Evolutionary conservation across 345 rosid species (phyloP).

Genomic region (Carallia brachiata): DNA sequence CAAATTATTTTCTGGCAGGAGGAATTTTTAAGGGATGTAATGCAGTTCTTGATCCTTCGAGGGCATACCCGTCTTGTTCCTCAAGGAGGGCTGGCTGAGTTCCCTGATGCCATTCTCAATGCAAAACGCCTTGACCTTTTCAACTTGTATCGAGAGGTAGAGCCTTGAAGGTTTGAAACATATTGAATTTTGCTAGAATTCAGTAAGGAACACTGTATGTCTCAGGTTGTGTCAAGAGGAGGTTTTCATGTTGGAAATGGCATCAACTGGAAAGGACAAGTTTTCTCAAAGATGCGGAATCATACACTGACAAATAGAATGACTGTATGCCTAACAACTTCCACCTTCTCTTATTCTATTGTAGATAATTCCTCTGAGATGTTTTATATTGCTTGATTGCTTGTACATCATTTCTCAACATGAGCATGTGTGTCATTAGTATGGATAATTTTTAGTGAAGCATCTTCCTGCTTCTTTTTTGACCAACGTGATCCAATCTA

Average conservation of each 20-base stretch:
- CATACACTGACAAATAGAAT: constrained; percentile 94
- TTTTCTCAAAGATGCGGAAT: constrained; percentile 99
- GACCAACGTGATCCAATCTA: too few species aligned
- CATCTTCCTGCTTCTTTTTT: too few species aligned
- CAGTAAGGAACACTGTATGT: constrained; percentile 10
- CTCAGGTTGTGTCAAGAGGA: constrained; percentile 97
- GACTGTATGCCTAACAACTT: constrained; percentile 60
- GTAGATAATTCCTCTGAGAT: not conserved
- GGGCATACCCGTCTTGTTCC: constrained; percentile 98
- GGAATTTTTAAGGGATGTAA: constrained; percentile 93
- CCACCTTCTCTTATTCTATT: not conserved
- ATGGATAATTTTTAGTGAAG: too few species aligned
- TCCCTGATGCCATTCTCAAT: constrained; percentile 95
- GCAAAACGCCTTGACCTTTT: constrained; percentile 96
- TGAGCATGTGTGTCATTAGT: too few species aligned
- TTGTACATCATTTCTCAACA: not conserved
- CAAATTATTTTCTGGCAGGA: constrained; percentile 49
- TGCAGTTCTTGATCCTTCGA: constrained; percentile 89
- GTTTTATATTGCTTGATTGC: not conserved
- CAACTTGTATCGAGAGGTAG: constrained; percentile 96
- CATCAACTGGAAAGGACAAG: constrained; percentile 99
- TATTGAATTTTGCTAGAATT: constrained; percentile 8
- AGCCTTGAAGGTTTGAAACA: constrained; percentile 4
- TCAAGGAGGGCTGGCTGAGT: constrained; percentile 87
- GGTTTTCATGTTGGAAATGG: constrained; percentile 99